phyloP scores from a whole-genome alignment of 2,329 filamentous ascomycete species.

The Xylariaceae sp. region DNA sequence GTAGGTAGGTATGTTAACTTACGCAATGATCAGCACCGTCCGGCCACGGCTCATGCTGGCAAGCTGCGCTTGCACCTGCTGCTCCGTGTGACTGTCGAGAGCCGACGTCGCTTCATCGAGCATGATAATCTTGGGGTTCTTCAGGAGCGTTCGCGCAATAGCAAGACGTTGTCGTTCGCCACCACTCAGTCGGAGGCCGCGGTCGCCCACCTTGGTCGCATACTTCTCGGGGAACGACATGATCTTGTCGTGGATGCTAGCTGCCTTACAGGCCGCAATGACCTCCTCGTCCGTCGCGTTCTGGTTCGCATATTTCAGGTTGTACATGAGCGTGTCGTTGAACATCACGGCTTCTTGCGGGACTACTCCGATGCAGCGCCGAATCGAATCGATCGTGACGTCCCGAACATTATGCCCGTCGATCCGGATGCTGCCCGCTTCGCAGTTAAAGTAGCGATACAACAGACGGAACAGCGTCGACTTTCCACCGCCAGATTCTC shows the following conservation, averaged over 20 bases:
- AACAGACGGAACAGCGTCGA: constrained; percentile 93
- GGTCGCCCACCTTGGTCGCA: constrained; percentile 83
- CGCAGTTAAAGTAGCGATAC: constrained; percentile 91
- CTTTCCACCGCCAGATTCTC: constrained; percentile 94
- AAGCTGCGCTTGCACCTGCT: constrained; percentile 85
- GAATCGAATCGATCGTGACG: constrained; percentile 88
- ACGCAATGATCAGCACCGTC: constrained; percentile 93
- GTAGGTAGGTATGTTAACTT: constrained; percentile 35
- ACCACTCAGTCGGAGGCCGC: constrained; percentile 78
- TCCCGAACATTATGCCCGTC: constrained; percentile 81
- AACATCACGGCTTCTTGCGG: constrained; percentile 95
- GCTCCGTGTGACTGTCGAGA: constrained; percentile 85
- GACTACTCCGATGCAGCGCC: constrained; percentile 87
- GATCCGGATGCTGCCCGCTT: constrained; percentile 72
- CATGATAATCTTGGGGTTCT: constrained; percentile 86
- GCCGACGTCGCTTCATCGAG: constrained; percentile 91
- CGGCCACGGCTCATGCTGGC: constrained; percentile 76
- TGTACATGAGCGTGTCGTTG: constrained; percentile 94
- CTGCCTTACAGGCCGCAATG: constrained; percentile 73
- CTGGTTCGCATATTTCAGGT: constrained; percentile 83
- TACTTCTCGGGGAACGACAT: constrained; percentile 84
- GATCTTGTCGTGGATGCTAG: constrained; percentile 90
- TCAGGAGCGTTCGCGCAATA: constrained; percentile 87
- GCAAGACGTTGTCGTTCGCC: constrained; percentile 92
- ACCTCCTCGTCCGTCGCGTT: constrained; percentile 75